These are phyloP conservation scores for Torulaspora franciscae DNA, from an alignment of 805 yeast species.

Conservation along the genomic window DNA sequence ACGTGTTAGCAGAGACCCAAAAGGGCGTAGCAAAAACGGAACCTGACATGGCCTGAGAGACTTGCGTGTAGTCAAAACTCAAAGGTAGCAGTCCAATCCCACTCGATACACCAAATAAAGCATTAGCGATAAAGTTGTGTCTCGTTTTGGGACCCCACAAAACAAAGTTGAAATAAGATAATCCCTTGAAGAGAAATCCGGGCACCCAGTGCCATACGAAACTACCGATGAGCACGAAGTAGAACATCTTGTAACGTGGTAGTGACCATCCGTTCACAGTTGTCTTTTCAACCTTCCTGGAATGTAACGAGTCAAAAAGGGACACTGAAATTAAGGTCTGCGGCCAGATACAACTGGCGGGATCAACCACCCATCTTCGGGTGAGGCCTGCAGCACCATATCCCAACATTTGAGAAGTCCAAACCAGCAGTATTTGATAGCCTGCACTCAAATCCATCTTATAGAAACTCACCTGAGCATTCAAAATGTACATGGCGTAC, in stretches of 20 bases:
- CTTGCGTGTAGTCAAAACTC: constrained; percentile 56
- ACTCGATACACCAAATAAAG: constrained; percentile 55
- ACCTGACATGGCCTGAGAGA: constrained; percentile 45
- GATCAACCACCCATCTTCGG: constrained; percentile 53
- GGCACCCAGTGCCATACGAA: constrained; percentile 66
- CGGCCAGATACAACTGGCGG: constrained; percentile 63
- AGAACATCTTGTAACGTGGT: constrained; percentile 47
- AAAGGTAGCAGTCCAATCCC: constrained; percentile 55
- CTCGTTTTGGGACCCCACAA: constrained; percentile 36
- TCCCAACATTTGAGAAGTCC: constrained; percentile 60
- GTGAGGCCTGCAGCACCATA: constrained; percentile 62
- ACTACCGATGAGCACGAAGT: constrained; percentile 38
- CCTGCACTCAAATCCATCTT: constrained; percentile 42
- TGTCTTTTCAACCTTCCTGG: constrained; percentile 38
- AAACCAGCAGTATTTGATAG: constrained; percentile 46
- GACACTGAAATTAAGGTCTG: constrained; percentile 54
- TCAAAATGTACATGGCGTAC: constrained; percentile 52
- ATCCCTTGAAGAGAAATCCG: constrained; percentile 55
- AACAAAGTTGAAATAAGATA: constrained; percentile 51
- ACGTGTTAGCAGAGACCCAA: constrained; percentile 38
- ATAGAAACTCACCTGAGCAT: constrained; percentile 47
- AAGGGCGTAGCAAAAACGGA: constrained; percentile 58
- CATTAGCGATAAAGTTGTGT: constrained; percentile 53
- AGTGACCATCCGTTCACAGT: constrained; percentile 56
- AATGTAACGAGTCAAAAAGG: constrained; percentile 49